A percentile compares a stretch with the other conserved stretches of the same genome.
Conservation (phyloP, 169 alveolate species). For the Plasmodium knowlesi region DNA sequence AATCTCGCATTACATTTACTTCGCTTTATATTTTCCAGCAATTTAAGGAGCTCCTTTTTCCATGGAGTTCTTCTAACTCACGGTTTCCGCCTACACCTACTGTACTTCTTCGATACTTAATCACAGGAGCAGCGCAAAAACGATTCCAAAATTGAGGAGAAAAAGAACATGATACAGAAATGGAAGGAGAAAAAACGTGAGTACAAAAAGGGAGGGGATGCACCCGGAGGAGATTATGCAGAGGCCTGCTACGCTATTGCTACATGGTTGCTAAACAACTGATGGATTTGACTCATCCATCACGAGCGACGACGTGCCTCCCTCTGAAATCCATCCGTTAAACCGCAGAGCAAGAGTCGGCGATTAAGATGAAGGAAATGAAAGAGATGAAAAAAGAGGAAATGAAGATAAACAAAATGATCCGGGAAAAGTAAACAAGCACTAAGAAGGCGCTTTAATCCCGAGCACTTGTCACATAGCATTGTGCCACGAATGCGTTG, state of each 20-base stretch:
- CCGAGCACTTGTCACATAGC: background rate
- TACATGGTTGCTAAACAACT: background rate
- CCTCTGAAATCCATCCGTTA: background rate
- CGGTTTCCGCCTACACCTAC: background rate
- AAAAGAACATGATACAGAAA: slow-evolving; percentile 47
- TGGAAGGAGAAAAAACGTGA: slow-evolving; percentile 52
- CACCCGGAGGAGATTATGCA: background rate
- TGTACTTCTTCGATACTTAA: background rate
- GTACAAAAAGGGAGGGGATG: background rate
- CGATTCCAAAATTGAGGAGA: slow-evolving; percentile 37
- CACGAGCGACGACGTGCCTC: background rate
- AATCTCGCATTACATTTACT: background rate
- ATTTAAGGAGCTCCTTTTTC: background rate
- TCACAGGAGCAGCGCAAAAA: slow-evolving; percentile 50
- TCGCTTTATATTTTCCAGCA: background rate
- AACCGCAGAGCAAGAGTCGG: slow-evolving; percentile 53
- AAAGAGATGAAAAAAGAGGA: slow-evolving; percentile 50
- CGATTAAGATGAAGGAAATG: slow-evolving; percentile 23
- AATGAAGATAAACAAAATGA: slow-evolving; percentile 46
- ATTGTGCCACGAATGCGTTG: background rate
- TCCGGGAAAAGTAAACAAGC: slow-evolving; percentile 30
- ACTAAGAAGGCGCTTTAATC: background rate
- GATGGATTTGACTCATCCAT: background rate
- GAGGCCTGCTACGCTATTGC: background rate
- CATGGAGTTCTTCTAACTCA: background rate